Conservation (phyloP, 1,284 basidiomycete species). For the Fomitopsis pinicola region DNA sequence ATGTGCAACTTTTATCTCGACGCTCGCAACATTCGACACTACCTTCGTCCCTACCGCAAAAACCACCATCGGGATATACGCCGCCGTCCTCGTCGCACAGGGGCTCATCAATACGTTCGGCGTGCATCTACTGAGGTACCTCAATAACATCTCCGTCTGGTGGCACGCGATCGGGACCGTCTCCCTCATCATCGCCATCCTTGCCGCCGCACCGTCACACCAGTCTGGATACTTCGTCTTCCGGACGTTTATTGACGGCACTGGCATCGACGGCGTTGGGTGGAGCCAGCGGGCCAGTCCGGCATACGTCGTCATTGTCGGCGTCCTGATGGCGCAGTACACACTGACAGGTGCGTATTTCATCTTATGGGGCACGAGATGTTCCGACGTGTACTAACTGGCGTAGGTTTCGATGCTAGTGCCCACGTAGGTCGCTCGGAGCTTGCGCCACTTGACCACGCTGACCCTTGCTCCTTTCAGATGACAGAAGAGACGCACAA, state of each 20-base stretch:
- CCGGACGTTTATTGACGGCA: constrained; percentile 63
- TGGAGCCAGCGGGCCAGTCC: constrained; percentile 66
- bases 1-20: constrained; percentile 66
- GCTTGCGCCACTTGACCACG: neutral
- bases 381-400: neutral
- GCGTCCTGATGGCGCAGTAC: constrained; percentile 70
- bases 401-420: constrained; percentile 64
- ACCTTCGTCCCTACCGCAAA: constrained; percentile 52
- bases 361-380: neutral
- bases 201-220: constrained; percentile 66
- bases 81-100: constrained; percentile 62
- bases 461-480: constrained; percentile 28
- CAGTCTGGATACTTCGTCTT: constrained; percentile 70
- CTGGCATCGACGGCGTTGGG: constrained; percentile 53
- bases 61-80: constrained; percentile 68
- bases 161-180: constrained; percentile 72
- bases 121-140: constrained; percentile 54
- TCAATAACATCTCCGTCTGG: constrained; percentile 71
- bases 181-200: constrained; percentile 58
- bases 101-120: constrained; percentile 73
- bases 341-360: constrained; percentile 52
- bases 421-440: constrained; percentile 47
- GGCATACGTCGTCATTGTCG: constrained; percentile 67
- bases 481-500: constrained; percentile 79
- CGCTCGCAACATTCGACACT: constrained; percentile 53